Evolutionary conservation across 257 asterid genomes (phyloP), one percentile per base, ranked within the genome.

Genomic region (Solanum bulbocastanum): DNA sequence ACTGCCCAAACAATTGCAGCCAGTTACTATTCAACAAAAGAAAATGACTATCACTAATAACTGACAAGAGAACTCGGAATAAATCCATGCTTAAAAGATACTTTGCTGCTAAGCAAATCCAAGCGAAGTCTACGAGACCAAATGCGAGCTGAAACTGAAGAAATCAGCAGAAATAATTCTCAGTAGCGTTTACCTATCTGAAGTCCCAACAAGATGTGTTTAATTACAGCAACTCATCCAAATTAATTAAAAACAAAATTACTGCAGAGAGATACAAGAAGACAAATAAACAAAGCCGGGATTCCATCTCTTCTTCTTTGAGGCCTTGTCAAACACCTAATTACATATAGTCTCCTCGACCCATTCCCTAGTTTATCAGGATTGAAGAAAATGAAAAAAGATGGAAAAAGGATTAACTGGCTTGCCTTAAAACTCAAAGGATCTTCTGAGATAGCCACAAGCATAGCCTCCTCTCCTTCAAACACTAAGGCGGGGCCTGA

Each of bases 391-490:
- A 79, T 22, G 65, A 87, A 74, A 42, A 68, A 58, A 15, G 22
- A 20, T 25, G 83, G 86, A 40, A 4, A 74, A 33, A 60, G 16
- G 88, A 42, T 39, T 10, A 27, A 52, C 36, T 84, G 39, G 74
- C 91, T 88, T 89, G 94, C 99, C 98, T 95, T 97, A 90, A 97
- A 97, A 88, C 90, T 91, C 11, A 60, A 39, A 60, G 99, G 98
- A 87, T 96, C 90, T 90, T 96, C 99, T 85, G 98, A 86, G 89
- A 97, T 96, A 71, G 99, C 98, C 13, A 91, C 90, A 83, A 97
- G 90, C 99, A 97, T 97, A 87, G 98, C 89, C 87, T 97, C 99
- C 88, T 97, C 99, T 90, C 99, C 98, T 89, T 97, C 99, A 87
- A 97, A 97, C 27, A 97, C 98, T 88, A 97, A 97, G 16, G 98